Evolutionary conservation across 2,329 filamentous ascomycete species (phyloP).

Genomic region (Parascedosporium putredinis): DNA sequence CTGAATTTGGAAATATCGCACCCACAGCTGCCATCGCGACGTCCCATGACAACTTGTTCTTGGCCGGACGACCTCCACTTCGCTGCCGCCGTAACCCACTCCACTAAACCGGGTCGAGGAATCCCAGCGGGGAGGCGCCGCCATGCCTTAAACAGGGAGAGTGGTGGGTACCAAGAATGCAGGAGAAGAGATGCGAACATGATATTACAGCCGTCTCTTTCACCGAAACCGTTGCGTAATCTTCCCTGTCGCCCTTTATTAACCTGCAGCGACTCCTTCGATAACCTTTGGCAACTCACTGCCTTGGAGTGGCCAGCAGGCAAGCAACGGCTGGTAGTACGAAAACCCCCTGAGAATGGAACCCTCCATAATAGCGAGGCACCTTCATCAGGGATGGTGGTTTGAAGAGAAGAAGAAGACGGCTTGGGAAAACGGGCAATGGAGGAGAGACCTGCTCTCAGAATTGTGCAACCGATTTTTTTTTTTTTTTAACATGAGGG

Average conservation of each 20-base stretch:
- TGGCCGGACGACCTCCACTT: background rate
- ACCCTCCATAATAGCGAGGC: too few relatives aligned
- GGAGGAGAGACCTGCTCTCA: too few relatives aligned
- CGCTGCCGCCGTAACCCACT: background rate
- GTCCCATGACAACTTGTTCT: background rate
- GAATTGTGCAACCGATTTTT: too few relatives aligned
- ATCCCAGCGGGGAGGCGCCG: background rate
- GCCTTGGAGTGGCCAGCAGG: too few relatives aligned
- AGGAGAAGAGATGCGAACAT: background rate
- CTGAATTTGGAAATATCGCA: conserved; percentile 3
- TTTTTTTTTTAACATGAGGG: too few relatives aligned
- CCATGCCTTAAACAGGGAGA: background rate
- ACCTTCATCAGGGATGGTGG: too few relatives aligned
- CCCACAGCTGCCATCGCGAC: background rate
- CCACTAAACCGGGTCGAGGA: background rate
- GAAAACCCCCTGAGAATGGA: too few relatives aligned
- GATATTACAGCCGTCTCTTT: background rate
- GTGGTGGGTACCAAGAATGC: background rate
- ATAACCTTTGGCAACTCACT: too few relatives aligned
- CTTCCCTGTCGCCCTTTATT: background rate
- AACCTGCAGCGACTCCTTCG: background rate
- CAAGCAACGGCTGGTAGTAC: too few relatives aligned
- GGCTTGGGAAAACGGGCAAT: too few relatives aligned
- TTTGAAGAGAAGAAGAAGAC: too few relatives aligned
- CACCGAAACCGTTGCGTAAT: conserved; percentile 3